Base-by-base conservation (phyloP, 1,284 basidiomycete species). In the Pascua sp. region DNA sequence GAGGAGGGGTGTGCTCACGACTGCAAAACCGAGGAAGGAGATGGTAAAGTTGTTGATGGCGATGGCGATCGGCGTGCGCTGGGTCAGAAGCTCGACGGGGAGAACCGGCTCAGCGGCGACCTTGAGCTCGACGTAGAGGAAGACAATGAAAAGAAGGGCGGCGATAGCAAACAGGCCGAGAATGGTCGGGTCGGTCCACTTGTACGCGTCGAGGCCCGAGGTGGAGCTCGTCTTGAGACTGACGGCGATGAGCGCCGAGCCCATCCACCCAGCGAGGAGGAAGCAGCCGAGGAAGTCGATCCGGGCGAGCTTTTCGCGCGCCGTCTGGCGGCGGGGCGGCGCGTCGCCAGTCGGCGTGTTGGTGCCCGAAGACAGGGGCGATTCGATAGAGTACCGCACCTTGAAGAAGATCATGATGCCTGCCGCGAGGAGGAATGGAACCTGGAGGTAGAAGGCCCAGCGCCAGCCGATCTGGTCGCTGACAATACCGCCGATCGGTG, bases 401-500 rank as follows among this genome's bases (percentile, higher is more conserved):
- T 91, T 90, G 61, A 82, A 78, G 16, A 80, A 81, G 48, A 92
- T 86, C 41, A 92, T 73, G 53, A 81, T 67, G 68, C 86, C 82
- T 44, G 89, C 88, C 66, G 87, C 79, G 42, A 86, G 64, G 49
- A 94, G 78, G 53, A 92, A 73, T 17, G 90, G 90, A 62, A 88
- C 81, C 87, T 91, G 71, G 68, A 87, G 80, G 54, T 84, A 81
- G 77, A 89, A 78, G 4, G 76, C 71, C 61, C 64, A 65, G 47
- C 75, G 58, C 91, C 91, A 93, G 68, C 89, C 90, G 67, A 90
- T 84, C 16, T 69, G 80, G 73, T 93, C 91, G 68, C 88, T 87
- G 64, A 91, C 81, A 84, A 87, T 89, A 32, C 91, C 91, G 43
- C 91, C 91, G 9, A 94, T 64, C n/a, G 91, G 91, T 17, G 90